Percentiles rank a stretch among this genome's conserved stretches.
phyloP scores from a whole-genome alignment of 1,284 basidiomycete species.

The Tausonia pullulans region DNA sequence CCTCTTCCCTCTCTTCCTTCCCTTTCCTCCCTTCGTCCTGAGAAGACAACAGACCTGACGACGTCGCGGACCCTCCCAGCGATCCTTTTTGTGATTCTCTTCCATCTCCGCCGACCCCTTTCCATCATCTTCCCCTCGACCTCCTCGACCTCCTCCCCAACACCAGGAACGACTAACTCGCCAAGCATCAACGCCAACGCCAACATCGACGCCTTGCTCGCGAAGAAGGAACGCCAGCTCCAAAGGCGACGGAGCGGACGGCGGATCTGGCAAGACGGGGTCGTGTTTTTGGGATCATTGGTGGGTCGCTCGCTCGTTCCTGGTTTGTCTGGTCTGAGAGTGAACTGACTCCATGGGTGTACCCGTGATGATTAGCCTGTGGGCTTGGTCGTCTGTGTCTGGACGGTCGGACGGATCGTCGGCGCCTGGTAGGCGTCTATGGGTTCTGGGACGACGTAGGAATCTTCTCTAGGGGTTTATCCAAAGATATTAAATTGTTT shows the following conservation, averaged over 20 bases:
- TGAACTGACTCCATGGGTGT: too few species aligned
- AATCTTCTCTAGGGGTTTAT: too few species aligned
- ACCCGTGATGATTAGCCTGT: not conserved
- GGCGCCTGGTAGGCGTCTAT: not conserved
- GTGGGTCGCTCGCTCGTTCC: too few species aligned
- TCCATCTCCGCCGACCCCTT: constrained; percentile 35
- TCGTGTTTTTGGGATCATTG: constrained; percentile 31
- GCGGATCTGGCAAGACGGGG: constrained; percentile 36
- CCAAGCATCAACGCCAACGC: not conserved
- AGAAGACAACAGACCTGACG: not conserved
- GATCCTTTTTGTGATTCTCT: constrained; percentile 35
- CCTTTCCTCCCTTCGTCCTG: too few species aligned
- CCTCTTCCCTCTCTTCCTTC: too few species aligned
- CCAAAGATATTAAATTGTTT: too few species aligned
- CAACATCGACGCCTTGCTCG: constrained; percentile 31
- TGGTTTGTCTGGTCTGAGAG: too few species aligned
- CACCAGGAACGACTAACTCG: not conserved
- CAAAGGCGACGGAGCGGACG: constrained; percentile 34
- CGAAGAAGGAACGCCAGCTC: constrained; percentile 35
- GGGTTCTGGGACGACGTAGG: too few species aligned
- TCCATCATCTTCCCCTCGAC: constrained; percentile 33
- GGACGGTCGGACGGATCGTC: not conserved
- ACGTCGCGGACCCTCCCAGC: constrained; percentile 24
- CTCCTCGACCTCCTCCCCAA: not conserved
- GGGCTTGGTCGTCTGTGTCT: not conserved